A percentile compares a stretch with the other conserved stretches of the same genome.
Evolutionary conservation across 257 asterid genomes (phyloP).

Genomic region (Haberlea rhodopensis): DNA sequence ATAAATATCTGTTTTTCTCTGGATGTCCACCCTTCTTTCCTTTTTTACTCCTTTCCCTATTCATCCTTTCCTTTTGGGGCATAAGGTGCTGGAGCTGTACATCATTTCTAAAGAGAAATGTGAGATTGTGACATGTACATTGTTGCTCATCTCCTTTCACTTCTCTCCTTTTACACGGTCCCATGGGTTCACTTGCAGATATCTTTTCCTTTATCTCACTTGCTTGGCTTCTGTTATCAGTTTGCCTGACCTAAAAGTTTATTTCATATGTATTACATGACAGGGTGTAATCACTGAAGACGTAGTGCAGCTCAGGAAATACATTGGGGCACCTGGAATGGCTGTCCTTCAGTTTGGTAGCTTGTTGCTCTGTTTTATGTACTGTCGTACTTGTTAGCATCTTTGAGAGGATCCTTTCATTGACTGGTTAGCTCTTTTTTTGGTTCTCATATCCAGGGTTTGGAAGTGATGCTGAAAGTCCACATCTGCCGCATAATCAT

Average conservation of each 20-base stretch:
- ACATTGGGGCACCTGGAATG: constrained; percentile 97
- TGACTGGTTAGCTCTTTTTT: constrained; percentile 28
- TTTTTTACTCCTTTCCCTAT: neutral
- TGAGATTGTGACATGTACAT: neutral
- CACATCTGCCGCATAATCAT: constrained; percentile 94
- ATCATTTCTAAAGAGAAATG: neutral
- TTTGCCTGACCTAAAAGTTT: constrained; percentile 2
- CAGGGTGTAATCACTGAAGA: constrained; percentile 97
- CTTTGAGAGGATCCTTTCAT: constrained; percentile 8
- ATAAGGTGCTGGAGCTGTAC: constrained; percentile 5
- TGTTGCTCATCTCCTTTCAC: neutral
- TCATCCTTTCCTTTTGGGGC: neutral
- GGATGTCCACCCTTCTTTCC: neutral
- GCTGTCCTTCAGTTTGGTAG: constrained; percentile 98
- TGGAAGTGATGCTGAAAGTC: constrained; percentile 96
- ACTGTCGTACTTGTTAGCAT: constrained; percentile 25
- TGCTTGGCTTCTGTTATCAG: constrained; percentile 12
- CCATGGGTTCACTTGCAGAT: neutral
- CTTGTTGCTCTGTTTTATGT: constrained; percentile 23
- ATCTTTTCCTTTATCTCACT: neutral
- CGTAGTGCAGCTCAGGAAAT: constrained; percentile 83
- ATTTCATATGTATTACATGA: constrained; percentile 25
- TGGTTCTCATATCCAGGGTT: constrained; percentile 49
- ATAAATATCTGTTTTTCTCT: neutral
- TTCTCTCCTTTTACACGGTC: constrained; percentile 2